A percentile compares a stretch with the other conserved stretches of the same genome.
Conservation (phyloP, 768 basidiomycete species). For the Sarcomyxa edulis region DNA sequence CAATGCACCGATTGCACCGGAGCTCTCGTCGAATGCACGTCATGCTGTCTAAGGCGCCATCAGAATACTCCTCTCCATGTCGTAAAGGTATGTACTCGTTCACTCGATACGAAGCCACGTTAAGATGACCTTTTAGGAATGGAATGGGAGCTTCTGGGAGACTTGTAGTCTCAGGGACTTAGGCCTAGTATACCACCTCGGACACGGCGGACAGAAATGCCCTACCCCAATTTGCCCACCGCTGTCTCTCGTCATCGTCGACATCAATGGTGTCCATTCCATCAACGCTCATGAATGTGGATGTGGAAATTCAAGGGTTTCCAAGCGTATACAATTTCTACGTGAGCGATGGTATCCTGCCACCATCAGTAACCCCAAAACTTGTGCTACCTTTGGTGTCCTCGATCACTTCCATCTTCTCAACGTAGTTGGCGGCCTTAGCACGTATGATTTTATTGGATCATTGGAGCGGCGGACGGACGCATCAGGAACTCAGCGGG, state of each 20-base stretch:
- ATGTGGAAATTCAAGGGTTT: slow-evolving; percentile 12
- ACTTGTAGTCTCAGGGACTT: slow-evolving; percentile 1
- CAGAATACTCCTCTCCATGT: slow-evolving; percentile 6
- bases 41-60: too few relatives aligned
- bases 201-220: slow-evolving; percentile 14
- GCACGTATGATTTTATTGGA: slow-evolving; percentile 10
- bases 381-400: slow-evolving; percentile 17
- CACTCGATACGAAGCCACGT: too few relatives aligned
- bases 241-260: slow-evolving; percentile 18
- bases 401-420: slow-evolving; percentile 19
- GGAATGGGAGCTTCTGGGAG: neutral
- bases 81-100: neutral
- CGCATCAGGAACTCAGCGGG: neutral
- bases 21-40: too few relatives aligned
- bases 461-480: slow-evolving; percentile 4
- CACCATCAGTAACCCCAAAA: slow-evolving; percentile 17
- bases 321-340: slow-evolving; percentile 20
- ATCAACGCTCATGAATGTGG: slow-evolving; percentile 23
- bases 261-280: slow-evolving; percentile 21
- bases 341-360: slow-evolving; percentile 23
- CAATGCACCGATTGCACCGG: too few relatives aligned
- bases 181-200: slow-evolving; percentile 19
- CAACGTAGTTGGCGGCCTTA: slow-evolving; percentile 10
- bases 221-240: neutral
- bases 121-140: neutral